These are phyloP conservation scores for Heteromeles arbutifolia DNA, from an alignment of 306 rosid species.

Conservation along the genomic window DNA sequence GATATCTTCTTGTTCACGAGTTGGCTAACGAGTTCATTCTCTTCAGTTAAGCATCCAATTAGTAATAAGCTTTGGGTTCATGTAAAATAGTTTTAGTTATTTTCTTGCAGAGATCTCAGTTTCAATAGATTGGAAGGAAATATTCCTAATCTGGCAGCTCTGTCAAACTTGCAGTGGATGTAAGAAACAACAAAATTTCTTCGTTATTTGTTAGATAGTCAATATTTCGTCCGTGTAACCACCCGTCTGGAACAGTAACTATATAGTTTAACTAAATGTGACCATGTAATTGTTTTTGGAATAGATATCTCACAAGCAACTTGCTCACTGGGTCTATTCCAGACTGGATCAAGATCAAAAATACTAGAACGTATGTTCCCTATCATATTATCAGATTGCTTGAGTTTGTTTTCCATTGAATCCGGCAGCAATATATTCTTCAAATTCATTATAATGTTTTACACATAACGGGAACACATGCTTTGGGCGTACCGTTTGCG, in stretches of 20 bases:
- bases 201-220: neutral
- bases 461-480: too few relatives aligned
- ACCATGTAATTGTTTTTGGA: neutral
- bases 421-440: neutral
- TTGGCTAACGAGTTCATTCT: neutral
- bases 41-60: neutral
- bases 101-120: slow-evolving; percentile 20
- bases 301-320: slow-evolving; percentile 27
- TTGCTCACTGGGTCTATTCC: slow-evolving; percentile 19
- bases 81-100: neutral
- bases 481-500: too few relatives aligned
- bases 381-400: neutral
- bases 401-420: neutral
- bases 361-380: neutral
- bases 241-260: neutral
- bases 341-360: slow-evolving; percentile 5
- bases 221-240: neutral
- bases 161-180: neutral
- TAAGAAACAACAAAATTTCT: neutral
- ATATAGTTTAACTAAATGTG: neutral
- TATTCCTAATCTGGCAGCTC: neutral
- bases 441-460: too few relatives aligned
- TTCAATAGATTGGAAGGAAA: slow-evolving; percentile 19
- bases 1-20: neutral
- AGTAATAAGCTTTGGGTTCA: neutral